Evolutionary conservation across 148 eudicot species (phyloP), one percentile per base, ranked within the genome.

Genomic region (Rhododendron mucronatum): DNA sequence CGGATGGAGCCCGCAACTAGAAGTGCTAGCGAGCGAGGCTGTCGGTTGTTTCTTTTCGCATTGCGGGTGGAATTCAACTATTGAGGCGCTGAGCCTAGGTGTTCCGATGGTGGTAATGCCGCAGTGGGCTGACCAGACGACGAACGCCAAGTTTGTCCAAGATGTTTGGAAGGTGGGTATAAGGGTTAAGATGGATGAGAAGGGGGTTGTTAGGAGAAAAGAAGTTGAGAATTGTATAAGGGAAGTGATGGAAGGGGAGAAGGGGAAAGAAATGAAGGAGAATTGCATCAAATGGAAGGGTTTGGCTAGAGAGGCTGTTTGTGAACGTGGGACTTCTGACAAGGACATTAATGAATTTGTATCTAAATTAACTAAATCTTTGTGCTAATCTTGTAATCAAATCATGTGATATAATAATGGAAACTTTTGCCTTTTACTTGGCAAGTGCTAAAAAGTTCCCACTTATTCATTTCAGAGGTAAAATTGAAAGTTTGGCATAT

Each of bases 31-130:
- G 9, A 87, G 37, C 15, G 86, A 89, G 87, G 84, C 89, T 0
- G 65, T 89, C 1, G 92, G 92, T 35, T 90, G 93, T 81, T 92
- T 90, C 37, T 81, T 90, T n/a, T 86, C 91, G 0, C 91, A 90
- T 44, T 87, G 90, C 76, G 92, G 93, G 9, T 92, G 93, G 92
- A 92, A 92, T 74, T 92, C 91, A 33, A 89, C 92, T 0, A n/a
- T 88, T 0, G 90, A 91, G 57, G 90, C 88, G 5, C 21, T 91
- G 85, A 85, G 78, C 21, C 45, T 89, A 39, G 91, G 91, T 0
- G 90, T 91, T 83, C 92, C 91, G 26, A 90, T 91, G 90, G 82
- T 92, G 48, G 93, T 82, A 77, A 91, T 91, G 91, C 94, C 93
- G 0, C 91, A 86, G 37, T 93, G 93, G 91, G 88, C 91, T 0